A percentile compares a stretch with the other conserved stretches of the same genome.
Evolutionary conservation across 192 early-diverging fungal species (phyloP).

Genomic region (Coemansia sp.): DNA sequence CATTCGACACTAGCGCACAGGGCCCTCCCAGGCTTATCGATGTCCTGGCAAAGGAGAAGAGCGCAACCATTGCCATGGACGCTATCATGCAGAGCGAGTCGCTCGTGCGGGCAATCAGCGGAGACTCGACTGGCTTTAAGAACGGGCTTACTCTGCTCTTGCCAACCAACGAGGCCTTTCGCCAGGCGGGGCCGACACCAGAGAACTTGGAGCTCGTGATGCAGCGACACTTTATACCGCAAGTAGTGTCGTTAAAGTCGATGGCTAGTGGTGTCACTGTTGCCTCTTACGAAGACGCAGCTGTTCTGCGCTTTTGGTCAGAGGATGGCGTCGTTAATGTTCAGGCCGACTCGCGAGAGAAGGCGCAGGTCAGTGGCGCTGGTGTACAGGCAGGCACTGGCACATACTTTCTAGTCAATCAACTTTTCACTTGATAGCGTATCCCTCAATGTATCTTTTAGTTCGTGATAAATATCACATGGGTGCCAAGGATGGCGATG

Average conservation of each 20-base stretch:
- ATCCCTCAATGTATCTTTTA: background rate
- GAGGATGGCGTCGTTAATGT: constrained; percentile 23
- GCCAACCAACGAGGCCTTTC: constrained; percentile 50
- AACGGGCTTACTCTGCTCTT: constrained; percentile 40
- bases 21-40: constrained; percentile 42
- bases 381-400: constrained; percentile 34
- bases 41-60: constrained; percentile 35
- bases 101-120: constrained; percentile 46
- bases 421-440: constrained; percentile 23
- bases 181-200: constrained; percentile 20
- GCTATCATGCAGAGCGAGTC: constrained; percentile 45
- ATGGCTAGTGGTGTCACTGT: constrained; percentile 33
- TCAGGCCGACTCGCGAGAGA: constrained; percentile 31
- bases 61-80: constrained; percentile 43
- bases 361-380: constrained; percentile 23
- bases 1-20: constrained; percentile 26
- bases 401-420: constrained; percentile 36
- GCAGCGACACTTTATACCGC: constrained; percentile 45
- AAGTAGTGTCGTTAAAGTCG: constrained; percentile 16
- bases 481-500: background rate
- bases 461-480: background rate
- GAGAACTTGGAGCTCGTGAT: constrained; percentile 40
- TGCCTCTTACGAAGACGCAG: constrained; percentile 20
- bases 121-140: constrained; percentile 41
- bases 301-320: constrained; percentile 30